phyloP scores from a whole-genome alignment of 352 stramenopile species.

The Thalassiosira exigua region DNA sequence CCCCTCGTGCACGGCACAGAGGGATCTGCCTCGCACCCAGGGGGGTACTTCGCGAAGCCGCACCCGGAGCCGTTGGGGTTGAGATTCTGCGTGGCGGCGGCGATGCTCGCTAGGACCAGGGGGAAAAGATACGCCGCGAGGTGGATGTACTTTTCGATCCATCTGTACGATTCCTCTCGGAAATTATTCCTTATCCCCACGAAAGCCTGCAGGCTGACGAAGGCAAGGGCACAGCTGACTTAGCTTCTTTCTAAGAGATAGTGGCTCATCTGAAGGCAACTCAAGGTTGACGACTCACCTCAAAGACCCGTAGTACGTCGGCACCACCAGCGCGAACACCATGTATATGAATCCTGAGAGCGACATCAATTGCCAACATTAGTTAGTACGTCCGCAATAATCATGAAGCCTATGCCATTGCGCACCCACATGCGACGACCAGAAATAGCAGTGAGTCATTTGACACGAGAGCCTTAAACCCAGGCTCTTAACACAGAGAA shows the following conservation, averaged over 20 bases:
- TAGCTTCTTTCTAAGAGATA: too few species aligned
- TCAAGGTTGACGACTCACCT: too few species aligned
- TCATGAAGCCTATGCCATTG: too few species aligned
- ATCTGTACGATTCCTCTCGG: conserved; percentile 28
- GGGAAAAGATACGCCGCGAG: conserved; percentile 1
- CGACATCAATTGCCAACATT: neutral
- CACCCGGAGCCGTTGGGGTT: conserved; percentile 26
- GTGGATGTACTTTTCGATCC: conserved; percentile 48
- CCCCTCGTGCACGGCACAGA: neutral
- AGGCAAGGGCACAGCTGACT: too few species aligned
- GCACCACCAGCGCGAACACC: neutral
- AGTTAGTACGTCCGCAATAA: neutral
- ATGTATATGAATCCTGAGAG: neutral
- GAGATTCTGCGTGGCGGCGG: conserved; percentile 9
- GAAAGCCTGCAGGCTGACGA: neutral
- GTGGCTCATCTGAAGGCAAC: too few species aligned
- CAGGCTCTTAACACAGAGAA: too few species aligned
- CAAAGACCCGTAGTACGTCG: neutral
- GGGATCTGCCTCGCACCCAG: neutral
- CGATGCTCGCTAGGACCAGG: neutral
- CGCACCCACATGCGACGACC: too few species aligned
- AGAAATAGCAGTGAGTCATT: too few species aligned
- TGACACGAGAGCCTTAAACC: too few species aligned
- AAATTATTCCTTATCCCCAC: conserved; percentile 38
- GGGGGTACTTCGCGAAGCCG: conserved; percentile 1